Percentiles rank a stretch among this genome's conserved stretches.
These are phyloP conservation scores for Ambrosiella xylebori DNA, from an alignment of 2,329 filamentous ascomycete genomes.

Conservation along the genomic window DNA sequence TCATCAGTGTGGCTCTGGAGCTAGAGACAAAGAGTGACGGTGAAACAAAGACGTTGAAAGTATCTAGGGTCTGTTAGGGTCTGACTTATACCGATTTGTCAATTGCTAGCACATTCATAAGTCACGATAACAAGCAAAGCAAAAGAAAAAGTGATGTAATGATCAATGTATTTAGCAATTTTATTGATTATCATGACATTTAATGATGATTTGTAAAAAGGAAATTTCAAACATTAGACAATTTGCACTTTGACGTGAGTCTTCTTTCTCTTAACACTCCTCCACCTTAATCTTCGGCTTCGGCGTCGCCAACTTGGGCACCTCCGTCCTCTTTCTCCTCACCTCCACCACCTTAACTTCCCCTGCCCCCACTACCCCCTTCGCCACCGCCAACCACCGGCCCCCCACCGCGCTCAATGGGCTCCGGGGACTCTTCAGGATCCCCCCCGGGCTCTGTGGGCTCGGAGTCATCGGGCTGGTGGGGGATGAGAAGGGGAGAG, in stretches of 20 bases:
- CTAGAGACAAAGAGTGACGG: not conserved
- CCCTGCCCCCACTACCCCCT: not conserved
- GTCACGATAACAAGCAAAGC: not conserved
- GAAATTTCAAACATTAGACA: too few relatives aligned
- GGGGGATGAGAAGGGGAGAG: not conserved
- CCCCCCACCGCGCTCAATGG: not conserved
- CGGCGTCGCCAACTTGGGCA: not conserved
- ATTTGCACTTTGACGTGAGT: not conserved
- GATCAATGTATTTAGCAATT: too few relatives aligned
- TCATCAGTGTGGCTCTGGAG: not conserved
- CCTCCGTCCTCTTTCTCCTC: not conserved
- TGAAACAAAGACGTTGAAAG: not conserved
- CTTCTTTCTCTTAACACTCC: not conserved
- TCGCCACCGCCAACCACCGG: not conserved
- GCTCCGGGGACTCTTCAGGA: not conserved
- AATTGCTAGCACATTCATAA: not conserved
- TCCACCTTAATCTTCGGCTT: not conserved
- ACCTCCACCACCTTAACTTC: not conserved
- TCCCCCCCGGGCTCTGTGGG: not conserved
- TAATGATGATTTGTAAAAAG: too few relatives aligned
- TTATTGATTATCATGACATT: too few relatives aligned
- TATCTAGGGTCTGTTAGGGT: not conserved
- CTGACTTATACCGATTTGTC: not conserved
- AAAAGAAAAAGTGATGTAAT: too few relatives aligned
- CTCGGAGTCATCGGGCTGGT: not conserved